These are phyloP conservation scores for Lasiosphaeria miniovina DNA, from an alignment of 495 filamentous ascomycete species.

Conservation along the genomic window DNA sequence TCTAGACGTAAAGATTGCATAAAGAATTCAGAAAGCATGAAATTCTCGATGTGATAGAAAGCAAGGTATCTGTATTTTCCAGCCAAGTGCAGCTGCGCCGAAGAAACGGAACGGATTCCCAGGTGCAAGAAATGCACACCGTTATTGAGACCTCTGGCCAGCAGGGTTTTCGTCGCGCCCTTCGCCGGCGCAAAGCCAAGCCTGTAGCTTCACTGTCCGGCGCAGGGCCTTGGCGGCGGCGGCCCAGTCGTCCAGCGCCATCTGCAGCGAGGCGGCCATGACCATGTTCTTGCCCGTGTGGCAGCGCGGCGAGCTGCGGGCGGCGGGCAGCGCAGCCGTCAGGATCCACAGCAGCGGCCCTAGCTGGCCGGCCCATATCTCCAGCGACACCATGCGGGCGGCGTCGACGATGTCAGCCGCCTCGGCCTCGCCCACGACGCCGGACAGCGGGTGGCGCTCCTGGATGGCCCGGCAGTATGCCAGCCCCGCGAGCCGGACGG, in stretches of 20 bases:
- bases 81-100: no score
- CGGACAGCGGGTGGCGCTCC: slow-evolving; percentile 1
- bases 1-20: no score
- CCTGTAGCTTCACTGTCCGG: slow-evolving; percentile 10
- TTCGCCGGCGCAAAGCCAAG: slow-evolving; percentile 5
- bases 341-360: slow-evolving; percentile 9
- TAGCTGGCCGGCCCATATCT: slow-evolving; percentile 6
- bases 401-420: slow-evolving; percentile 6
- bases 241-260: slow-evolving; percentile 9
- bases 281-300: slow-evolving; percentile 4
- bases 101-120: no score
- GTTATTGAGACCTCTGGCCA: neutral
- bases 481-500: slow-evolving; percentile 10
- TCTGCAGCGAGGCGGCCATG: slow-evolving; percentile 12
- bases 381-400: slow-evolving; percentile 3
- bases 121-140: no score
- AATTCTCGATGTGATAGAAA: no score
- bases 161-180: neutral
- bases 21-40: no score
- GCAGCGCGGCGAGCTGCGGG: neutral
- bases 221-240: slow-evolving; percentile 1
- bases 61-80: no score
- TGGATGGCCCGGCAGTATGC: slow-evolving; percentile 16
- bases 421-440: neutral
- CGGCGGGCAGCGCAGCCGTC: slow-evolving; percentile 2